Evolutionary conservation across 1,284 basidiomycete genomes (phyloP), one percentile per base, ranked within the genome.

Genomic region (Gomphus bonarii): DNA sequence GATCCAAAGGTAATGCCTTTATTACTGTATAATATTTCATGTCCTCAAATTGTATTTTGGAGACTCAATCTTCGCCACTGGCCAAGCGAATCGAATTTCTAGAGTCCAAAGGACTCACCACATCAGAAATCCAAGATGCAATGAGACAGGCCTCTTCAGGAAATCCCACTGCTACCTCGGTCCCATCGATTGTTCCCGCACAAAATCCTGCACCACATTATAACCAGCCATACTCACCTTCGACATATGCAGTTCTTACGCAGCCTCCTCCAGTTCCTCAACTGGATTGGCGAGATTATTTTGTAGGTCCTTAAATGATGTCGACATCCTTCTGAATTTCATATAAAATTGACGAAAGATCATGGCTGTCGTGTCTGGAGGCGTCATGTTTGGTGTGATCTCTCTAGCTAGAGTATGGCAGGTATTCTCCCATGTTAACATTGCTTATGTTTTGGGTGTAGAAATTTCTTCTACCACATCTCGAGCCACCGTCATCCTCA

Each of bases 251-350:
- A 42, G 58, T 69, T 30, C 55, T 61, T 50, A 66, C 68, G 11
- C 69, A 72, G 60, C 73, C 66, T 25, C 68, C 74, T 54, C 66
- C 70, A 35, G 61, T 68, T 36, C 82, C 80, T 18, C 77, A 76
- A 58, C 65, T 84, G 76, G 94, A 97, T 69, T 97, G 94, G 94
- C 77, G 93, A 60, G 94, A 97, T 70, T 90, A 95, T 69, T 97
- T 97, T 70, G 92, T 93, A 67, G 69, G 89, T 72, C 16, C 22
- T 40, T 16, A 5, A 30, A 38, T 50, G 36, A 11, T 42, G 28
- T 38, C 30, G 18, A 1, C 9, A 20, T 20, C 22, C 7, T 28
- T 31, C 43, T 44, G 43, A 12, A 7, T 44, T 12, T 44, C 28
- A 33, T 38, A 25, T 33, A 38, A 35, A 62, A 68, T 66, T 67